These are phyloP conservation scores for Hyphopichia pseudoburtonii DNA, from an alignment of 1,139 yeast genomes.

Conservation along the genomic window DNA sequence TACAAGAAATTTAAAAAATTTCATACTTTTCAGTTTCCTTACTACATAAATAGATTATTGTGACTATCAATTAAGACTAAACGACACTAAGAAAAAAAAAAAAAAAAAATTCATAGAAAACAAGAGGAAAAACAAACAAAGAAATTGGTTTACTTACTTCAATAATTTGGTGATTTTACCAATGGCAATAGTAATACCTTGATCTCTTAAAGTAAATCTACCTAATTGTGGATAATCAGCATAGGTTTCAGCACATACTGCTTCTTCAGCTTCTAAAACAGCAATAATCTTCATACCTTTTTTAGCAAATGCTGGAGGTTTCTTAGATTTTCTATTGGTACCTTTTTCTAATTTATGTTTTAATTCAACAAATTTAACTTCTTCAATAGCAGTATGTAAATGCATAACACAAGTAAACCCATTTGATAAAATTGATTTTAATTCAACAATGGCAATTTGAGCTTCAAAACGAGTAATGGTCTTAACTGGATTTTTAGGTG, in stretches of 20 bases:
- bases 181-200: conserved; percentile 96
- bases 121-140: neutral
- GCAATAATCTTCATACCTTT: conserved; percentile 99
- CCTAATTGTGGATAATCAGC: conserved; percentile 94
- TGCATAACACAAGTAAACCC: conserved; percentile 99
- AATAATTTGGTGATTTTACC: conserved; percentile 87
- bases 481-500: conserved; percentile 83
- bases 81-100: conserved; percentile 1
- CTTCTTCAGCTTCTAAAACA: conserved; percentile 75
- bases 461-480: conserved; percentile 92
- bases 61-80: conserved; percentile 2
- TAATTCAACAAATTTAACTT: conserved; percentile 77
- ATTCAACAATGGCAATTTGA: conserved; percentile 94
- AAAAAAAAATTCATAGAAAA: conserved; percentile 4
- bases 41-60: neutral
- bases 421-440: conserved; percentile 87
- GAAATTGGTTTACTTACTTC: conserved; percentile 9
- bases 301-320: conserved; percentile 97
- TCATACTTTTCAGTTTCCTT: neutral
- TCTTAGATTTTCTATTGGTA: conserved; percentile 93
- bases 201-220: conserved; percentile 97
- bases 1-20: conserved; percentile 4
- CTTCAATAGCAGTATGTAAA: conserved; percentile 97
- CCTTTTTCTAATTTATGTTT: conserved; percentile 95
- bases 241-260: conserved; percentile 92